Evolutionary conservation across 2,329 filamentous ascomycete species (phyloP).

Genomic region (Cordyceps cicadae): DNA sequence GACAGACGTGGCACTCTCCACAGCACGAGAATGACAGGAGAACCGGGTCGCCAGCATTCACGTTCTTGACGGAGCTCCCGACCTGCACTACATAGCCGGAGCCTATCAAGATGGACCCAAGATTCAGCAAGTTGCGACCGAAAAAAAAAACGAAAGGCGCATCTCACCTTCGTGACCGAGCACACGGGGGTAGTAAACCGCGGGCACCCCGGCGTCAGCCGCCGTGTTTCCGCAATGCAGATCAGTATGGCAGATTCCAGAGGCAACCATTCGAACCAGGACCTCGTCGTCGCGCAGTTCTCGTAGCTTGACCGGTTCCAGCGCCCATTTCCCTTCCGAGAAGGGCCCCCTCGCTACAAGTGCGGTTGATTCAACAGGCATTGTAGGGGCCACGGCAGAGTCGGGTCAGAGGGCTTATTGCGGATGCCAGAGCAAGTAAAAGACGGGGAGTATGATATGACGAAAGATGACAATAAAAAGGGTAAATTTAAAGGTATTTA

Average conservation of each 20-base stretch:
- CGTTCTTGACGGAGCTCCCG: slow-evolving; percentile 38
- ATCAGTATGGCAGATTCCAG: slow-evolving; percentile 49
- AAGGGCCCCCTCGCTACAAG: slow-evolving; percentile 24
- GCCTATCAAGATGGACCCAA: slow-evolving; percentile 14
- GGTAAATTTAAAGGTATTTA: not conserved
- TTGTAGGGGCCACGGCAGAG: not conserved
- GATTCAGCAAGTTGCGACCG: not conserved
- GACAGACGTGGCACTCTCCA: slow-evolving; percentile 37
- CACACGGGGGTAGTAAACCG: slow-evolving; percentile 22
- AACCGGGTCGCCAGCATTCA: slow-evolving; percentile 45
- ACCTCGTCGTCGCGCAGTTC: slow-evolving; percentile 35
- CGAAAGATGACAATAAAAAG: not conserved
- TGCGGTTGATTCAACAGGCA: slow-evolving; percentile 22
- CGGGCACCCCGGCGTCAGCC: slow-evolving; percentile 13
- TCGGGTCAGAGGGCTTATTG: not conserved
- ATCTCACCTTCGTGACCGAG: slow-evolving; percentile 45
- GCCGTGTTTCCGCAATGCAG: slow-evolving; percentile 33
- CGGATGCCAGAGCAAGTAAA: not conserved
- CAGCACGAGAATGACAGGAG: slow-evolving; percentile 36
- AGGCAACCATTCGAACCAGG: slow-evolving; percentile 43
- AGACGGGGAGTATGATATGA: not conserved
- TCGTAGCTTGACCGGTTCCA: slow-evolving; percentile 23
- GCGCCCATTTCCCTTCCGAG: slow-evolving; percentile 24
- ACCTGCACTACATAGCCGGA: slow-evolving; percentile 36
- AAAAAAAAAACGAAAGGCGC: not conserved